Evolutionary conservation across 139 green algal genomes (phyloP), one percentile per base, ranked within the genome.

Genomic region (Eudorina sp.): DNA sequence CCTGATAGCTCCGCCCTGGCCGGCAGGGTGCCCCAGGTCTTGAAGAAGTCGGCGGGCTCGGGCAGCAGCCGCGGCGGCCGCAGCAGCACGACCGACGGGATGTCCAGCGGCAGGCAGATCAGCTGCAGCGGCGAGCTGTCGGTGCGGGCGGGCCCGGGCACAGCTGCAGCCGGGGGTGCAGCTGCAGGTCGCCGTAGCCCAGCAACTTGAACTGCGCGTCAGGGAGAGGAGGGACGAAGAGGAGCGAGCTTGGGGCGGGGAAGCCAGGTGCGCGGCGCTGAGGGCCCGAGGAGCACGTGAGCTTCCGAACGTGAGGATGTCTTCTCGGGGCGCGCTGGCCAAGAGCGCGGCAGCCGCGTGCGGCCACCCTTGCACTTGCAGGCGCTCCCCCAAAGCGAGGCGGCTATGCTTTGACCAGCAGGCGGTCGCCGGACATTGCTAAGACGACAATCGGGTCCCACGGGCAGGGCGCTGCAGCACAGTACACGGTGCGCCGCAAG

Each of bases 1-100:
- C 89, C 92, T 58, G 91, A 86, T 13, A 94, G 85, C 90, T 94
- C 90, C 0, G 66, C 31, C 29, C 89, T 83, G 9, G 72, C 83
- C 5, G 89, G 84, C 69, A 92, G 84, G 3, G 53, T 68, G 19
- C 68, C 72, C 89, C 89, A 92, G 1, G 25, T 41, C 51, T 80
- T 72, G 89, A 90, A 92, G 76, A 92, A 92, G 2, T 84, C 84
- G 27, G 75, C 64, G 4, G 64, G 19, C n/a, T 41, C 41, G 36
- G 36, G 48, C 62, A 38, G 3, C 74, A 19, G 25, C 16, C 5
- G 23, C 58, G 58, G 51, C 53, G 51, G 62, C 29, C 38, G 66
- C 76, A 90, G 43, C 31, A 78, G 66, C 78, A 62, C 13, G 1
- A 11, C 7, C 29, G 51, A 0, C 29, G 73, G 77, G 46, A 90